Conservation (phyloP, 441 rosid genomes). For the Erodium texanum region DNA sequence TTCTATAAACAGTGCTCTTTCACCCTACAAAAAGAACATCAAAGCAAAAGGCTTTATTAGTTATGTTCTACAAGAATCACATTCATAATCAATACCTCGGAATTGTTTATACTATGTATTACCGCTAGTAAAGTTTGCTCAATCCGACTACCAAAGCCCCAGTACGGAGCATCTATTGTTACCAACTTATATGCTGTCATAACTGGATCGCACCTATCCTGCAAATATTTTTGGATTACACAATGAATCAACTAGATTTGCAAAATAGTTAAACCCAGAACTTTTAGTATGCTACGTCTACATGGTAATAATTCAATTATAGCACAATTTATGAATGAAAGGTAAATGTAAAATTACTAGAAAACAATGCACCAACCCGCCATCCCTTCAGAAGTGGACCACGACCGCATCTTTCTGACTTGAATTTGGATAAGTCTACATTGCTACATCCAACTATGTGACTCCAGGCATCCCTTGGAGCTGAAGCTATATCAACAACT, state of each 20-base stretch:
- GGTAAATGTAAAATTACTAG: background rate
- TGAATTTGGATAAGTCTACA: constrained; percentile 42
- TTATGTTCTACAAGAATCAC: background rate
- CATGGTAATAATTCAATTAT: background rate
- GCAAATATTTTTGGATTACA: constrained; percentile 19
- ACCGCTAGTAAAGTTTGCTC: constrained; percentile 59
- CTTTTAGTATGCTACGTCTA: background rate
- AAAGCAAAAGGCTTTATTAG: background rate
- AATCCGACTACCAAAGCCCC: constrained; percentile 64
- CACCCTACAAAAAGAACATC: constrained; percentile 30
- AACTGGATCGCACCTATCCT: constrained; percentile 50
- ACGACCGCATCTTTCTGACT: constrained; percentile 43
- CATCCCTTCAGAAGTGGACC: constrained; percentile 59
- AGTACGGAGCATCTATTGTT: constrained; percentile 60
- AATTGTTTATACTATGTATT: constrained; percentile 16
- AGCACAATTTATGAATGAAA: background rate
- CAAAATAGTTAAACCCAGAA: background rate
- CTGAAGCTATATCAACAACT: constrained; percentile 48
- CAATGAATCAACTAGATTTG: background rate
- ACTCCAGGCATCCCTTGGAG: constrained; percentile 42
- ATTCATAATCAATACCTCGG: background rate
- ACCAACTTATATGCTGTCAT: constrained; percentile 67
- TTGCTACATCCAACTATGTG: constrained; percentile 37
- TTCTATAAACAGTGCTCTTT: constrained; percentile 50
- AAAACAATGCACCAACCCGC: constrained; percentile 38